Percentiles rank a stretch among this genome's conserved stretches.
These are phyloP conservation scores for Globisporangium echinulatum DNA, from an alignment of 352 stramenopile genomes.

Conservation along the genomic window DNA sequence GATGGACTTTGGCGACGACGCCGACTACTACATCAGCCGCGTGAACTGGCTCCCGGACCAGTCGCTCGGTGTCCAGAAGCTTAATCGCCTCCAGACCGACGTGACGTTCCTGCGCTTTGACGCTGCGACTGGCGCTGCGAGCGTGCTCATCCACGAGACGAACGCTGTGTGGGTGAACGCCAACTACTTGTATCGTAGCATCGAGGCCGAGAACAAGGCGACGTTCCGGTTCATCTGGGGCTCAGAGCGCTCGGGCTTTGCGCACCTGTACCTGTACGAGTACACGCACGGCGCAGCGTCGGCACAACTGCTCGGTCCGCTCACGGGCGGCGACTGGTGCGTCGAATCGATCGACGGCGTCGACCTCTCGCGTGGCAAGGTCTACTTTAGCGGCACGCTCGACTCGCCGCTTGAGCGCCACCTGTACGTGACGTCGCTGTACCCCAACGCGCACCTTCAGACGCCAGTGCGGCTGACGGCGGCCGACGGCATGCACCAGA, in stretches of 20 bases:
- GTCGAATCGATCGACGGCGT: slow-evolving; percentile 82
- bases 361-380: slow-evolving; percentile 67
- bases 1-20: slow-evolving; percentile 64
- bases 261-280: slow-evolving; percentile 96
- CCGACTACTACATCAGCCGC: slow-evolving; percentile 85
- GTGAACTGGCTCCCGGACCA: slow-evolving; percentile 94
- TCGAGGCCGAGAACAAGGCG: slow-evolving; percentile 67
- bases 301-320: slow-evolving; percentile 41
- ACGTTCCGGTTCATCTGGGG: slow-evolving; percentile 94
- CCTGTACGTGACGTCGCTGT: slow-evolving; percentile 82
- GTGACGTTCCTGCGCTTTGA: slow-evolving; percentile 78
- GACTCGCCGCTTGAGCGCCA: slow-evolving; percentile 89
- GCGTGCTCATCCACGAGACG: slow-evolving; percentile 85
- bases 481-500: slow-evolving; percentile 82
- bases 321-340: slow-evolving; percentile 66
- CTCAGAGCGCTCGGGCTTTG: slow-evolving; percentile 91
- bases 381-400: slow-evolving; percentile 87
- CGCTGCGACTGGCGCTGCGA: slow-evolving; percentile 44
- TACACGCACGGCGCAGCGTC: slow-evolving; percentile 38
- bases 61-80: slow-evolving; percentile 85
- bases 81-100: slow-evolving; percentile 81
- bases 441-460: slow-evolving; percentile 29
- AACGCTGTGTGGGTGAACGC: slow-evolving; percentile 94
- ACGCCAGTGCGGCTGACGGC: slow-evolving; percentile 67
- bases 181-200: slow-evolving; percentile 90